Percentiles rank a stretch among this genome's conserved stretches.
Evolutionary conservation across 2,329 filamentous ascomycete genomes (phyloP).

Genomic region (Cercospora nicotianae): DNA sequence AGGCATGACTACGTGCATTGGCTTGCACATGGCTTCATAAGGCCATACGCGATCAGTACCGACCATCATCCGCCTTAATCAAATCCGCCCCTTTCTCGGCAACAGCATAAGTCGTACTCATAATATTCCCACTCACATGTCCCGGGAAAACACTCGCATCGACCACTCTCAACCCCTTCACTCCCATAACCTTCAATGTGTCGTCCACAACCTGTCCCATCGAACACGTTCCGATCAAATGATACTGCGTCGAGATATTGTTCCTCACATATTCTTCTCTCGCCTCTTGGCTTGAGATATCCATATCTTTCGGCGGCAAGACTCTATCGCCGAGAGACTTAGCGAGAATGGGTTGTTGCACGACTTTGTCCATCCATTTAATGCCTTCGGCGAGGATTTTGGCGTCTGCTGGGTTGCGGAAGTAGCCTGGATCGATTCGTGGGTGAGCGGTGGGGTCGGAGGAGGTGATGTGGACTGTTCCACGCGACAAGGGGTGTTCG

Average conservation of each 20-base stretch:
- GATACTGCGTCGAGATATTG: conserved; percentile 41
- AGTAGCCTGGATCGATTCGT: conserved; percentile 38
- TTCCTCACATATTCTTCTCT: conserved; percentile 33
- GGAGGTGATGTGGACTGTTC: conserved; percentile 36
- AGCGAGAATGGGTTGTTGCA: conserved; percentile 45
- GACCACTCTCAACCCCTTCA: conserved; percentile 34
- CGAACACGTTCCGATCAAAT: conserved; percentile 44
- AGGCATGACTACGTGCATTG: neutral
- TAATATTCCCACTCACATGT: conserved; percentile 38
- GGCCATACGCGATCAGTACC: conserved; percentile 1
- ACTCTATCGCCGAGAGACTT: conserved; percentile 43
- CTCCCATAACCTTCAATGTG: conserved; percentile 36
- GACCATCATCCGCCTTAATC: conserved; percentile 32
- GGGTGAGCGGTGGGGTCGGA: conserved; percentile 32
- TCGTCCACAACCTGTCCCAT: conserved; percentile 39
- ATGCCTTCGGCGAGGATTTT: conserved; percentile 37
- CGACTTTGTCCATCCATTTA: conserved; percentile 47
- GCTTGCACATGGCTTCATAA: neutral
- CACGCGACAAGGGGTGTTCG: conserved; percentile 34
- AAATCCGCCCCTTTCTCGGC: conserved; percentile 42
- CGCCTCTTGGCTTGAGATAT: conserved; percentile 33
- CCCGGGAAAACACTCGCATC: conserved; percentile 41
- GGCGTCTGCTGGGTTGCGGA: conserved; percentile 35
- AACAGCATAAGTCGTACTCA: conserved; percentile 39
- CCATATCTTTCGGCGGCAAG: conserved; percentile 35